Conservation (phyloP, 441 rosid species). For the Croton setiger region DNA sequence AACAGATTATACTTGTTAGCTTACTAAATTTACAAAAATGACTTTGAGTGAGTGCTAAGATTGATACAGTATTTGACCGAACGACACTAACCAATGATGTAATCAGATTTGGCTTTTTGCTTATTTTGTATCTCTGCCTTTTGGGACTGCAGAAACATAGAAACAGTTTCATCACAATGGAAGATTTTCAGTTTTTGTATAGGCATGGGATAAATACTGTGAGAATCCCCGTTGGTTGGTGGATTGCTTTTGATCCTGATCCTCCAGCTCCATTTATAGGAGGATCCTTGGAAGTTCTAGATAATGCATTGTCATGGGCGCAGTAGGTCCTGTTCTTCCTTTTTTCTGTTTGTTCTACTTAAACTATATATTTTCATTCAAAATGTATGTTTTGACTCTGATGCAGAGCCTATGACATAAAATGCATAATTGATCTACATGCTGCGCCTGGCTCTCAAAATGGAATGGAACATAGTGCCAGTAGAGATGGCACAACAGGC, state of each 20-base stretch:
- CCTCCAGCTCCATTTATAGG: slow-evolving; percentile 72
- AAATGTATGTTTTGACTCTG: slow-evolving; percentile 19
- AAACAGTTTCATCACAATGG: slow-evolving; percentile 51
- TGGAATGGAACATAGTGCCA: slow-evolving; percentile 79
- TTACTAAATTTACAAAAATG: neutral
- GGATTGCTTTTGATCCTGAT: slow-evolving; percentile 72
- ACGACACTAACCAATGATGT: slow-evolving; percentile 2
- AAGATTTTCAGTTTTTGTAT: slow-evolving; percentile 56
- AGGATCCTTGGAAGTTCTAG: slow-evolving; percentile 66
- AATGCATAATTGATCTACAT: slow-evolving; percentile 79
- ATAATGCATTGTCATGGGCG: slow-evolving; percentile 71
- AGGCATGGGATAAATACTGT: slow-evolving; percentile 65
- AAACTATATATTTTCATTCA: slow-evolving; percentile 13
- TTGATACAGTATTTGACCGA: neutral
- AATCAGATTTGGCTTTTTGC: slow-evolving; percentile 5
- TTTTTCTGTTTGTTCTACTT: slow-evolving; percentile 7
- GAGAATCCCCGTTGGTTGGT: slow-evolving; percentile 85
- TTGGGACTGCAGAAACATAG: slow-evolving; percentile 53
- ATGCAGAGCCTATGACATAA: slow-evolving; percentile 60
- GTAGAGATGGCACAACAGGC: slow-evolving; percentile 59
- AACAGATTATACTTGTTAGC: neutral
- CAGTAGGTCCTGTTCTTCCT: slow-evolving; percentile 44
- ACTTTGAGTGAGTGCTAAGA: neutral
- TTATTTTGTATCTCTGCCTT: slow-evolving; percentile 2
- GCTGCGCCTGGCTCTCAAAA: slow-evolving; percentile 89